These are phyloP conservation scores for Entomortierella lignicola DNA, from an alignment of 192 early-diverging fungal genomes.

Conservation along the genomic window DNA sequence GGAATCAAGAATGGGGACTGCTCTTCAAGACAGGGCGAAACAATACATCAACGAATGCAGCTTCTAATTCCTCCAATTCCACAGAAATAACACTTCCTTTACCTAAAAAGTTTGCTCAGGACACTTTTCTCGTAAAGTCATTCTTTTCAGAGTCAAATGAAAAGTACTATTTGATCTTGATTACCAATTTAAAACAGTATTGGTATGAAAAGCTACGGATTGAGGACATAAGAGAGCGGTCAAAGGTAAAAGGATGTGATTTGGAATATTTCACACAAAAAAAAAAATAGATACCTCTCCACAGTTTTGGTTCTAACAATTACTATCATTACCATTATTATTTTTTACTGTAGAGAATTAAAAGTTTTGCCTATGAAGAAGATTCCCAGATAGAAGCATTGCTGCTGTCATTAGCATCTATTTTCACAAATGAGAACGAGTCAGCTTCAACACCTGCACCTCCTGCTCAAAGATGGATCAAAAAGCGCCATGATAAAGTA, in stretches of 20 bases:
- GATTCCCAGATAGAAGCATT: slow-evolving; percentile 46
- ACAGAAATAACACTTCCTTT: not conserved
- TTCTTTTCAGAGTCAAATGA: slow-evolving; percentile 29
- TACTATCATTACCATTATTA: not conserved
- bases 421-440: slow-evolving; percentile 10
- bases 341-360: slow-evolving; percentile 12
- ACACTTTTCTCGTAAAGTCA: slow-evolving; percentile 39
- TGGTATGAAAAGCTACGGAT: slow-evolving; percentile 42
- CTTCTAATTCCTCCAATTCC: not conserved
- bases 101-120: slow-evolving; percentile 4
- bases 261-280: too few relatives aligned
- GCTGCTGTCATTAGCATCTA: slow-evolving; percentile 24
- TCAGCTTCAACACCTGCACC: not conserved
- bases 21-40: not conserved
- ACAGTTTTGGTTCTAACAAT: not conserved
- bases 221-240: slow-evolving; percentile 31
- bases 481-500: slow-evolving; percentile 22
- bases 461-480: slow-evolving; percentile 3
- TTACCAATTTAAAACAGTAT: slow-evolving; percentile 46
- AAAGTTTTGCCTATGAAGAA: slow-evolving; percentile 49
- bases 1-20: slow-evolving; percentile 37
- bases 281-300: too few relatives aligned
- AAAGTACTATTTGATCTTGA: slow-evolving; percentile 36
- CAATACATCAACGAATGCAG: not conserved
- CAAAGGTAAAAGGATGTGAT: slow-evolving; percentile 19